A percentile compares a stretch with the other conserved stretches of the same genome.
These are phyloP conservation scores for Candida tetrigidarum DNA, from an alignment of 1,139 yeast genomes.

Conservation along the genomic window DNA sequence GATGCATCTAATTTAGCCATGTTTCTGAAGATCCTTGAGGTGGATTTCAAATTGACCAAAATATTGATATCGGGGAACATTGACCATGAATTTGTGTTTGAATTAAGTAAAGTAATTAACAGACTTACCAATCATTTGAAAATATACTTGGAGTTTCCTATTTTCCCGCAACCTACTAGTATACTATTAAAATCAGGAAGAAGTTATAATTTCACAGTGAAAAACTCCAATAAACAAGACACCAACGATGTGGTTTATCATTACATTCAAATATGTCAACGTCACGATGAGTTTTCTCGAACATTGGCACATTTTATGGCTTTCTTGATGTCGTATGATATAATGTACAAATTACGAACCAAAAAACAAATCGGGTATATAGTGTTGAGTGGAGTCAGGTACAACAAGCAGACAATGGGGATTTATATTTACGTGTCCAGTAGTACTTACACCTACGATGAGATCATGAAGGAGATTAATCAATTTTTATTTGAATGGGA, in stretches of 20 bases:
- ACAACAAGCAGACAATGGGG: constrained; percentile 57
- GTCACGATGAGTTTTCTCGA: constrained; percentile 34
- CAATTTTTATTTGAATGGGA: constrained; percentile 47
- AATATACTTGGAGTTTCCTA: not conserved
- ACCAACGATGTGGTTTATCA: constrained; percentile 52
- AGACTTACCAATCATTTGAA: constrained; percentile 20
- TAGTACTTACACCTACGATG: constrained; percentile 34
- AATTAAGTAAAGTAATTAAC: constrained; percentile 20
- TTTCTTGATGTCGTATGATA: constrained; percentile 42
- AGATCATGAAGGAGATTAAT: constrained; percentile 46
- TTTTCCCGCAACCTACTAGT: constrained; percentile 28
- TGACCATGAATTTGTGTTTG: constrained; percentile 15
- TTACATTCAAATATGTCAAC: constrained; percentile 58
- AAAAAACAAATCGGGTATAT: constrained; percentile 51
- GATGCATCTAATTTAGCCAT: constrained; percentile 25
- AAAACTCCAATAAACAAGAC: constrained; percentile 40
- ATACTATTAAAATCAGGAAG: constrained; percentile 37
- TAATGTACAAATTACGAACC: constrained; percentile 51
- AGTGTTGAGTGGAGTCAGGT: constrained; percentile 56
- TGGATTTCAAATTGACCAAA: constrained; percentile 33
- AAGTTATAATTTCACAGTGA: constrained; percentile 30
- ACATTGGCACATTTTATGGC: constrained; percentile 49
- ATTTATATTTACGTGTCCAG: constrained; percentile 51
- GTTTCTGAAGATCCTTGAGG: constrained; percentile 23
- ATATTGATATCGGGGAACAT: constrained; percentile 56